phyloP scores from a whole-genome alignment of 2,329 filamentous ascomycete species.

The Colletotrichum tropicicola region DNA sequence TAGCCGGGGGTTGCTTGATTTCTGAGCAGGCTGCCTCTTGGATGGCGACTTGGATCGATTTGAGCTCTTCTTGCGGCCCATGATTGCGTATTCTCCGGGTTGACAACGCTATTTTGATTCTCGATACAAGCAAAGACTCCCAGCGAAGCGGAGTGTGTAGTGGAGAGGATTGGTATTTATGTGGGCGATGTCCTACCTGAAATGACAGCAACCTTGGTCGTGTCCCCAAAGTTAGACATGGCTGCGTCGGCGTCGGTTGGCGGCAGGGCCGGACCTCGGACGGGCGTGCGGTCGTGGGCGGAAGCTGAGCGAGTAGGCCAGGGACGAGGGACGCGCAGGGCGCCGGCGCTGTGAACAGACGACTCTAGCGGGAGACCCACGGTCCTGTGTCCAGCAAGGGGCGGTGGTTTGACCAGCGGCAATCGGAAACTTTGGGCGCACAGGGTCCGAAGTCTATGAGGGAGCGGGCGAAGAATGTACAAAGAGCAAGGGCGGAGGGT shows the following conservation, averaged over 20 bases:
- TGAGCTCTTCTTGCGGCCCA: conserved; percentile 29
- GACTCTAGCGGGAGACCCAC: conserved; percentile 15
- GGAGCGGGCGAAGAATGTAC: conserved; percentile 14
- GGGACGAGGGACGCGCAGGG: conserved; percentile 3
- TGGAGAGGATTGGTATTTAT: conserved; percentile 15
- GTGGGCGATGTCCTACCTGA: conserved; percentile 23
- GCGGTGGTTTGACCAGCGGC: conserved; percentile 16
- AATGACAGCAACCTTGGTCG: conserved; percentile 22
- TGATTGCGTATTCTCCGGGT: background rate
- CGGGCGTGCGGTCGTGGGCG: conserved; percentile 23
- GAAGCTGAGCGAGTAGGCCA: background rate
- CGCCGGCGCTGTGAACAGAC: conserved; percentile 2
- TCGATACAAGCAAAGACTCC: background rate
- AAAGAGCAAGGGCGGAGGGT: conserved; percentile 11
- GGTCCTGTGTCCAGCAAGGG: conserved; percentile 14
- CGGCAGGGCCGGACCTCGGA: conserved; percentile 20
- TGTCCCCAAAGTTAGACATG: conserved; percentile 30
- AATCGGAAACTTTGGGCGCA: conserved; percentile 24
- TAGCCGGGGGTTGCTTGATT: conserved; percentile 24
- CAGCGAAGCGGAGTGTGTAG: background rate
- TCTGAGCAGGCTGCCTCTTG: conserved; percentile 11
- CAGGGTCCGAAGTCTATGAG: conserved; percentile 24
- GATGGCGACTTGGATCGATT: conserved; percentile 17
- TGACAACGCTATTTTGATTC: background rate
- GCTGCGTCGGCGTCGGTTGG: conserved; percentile 24